These are phyloP conservation scores for Ilex paraguariensis DNA, from an alignment of 305 asterid genomes.

Conservation along the genomic window DNA sequence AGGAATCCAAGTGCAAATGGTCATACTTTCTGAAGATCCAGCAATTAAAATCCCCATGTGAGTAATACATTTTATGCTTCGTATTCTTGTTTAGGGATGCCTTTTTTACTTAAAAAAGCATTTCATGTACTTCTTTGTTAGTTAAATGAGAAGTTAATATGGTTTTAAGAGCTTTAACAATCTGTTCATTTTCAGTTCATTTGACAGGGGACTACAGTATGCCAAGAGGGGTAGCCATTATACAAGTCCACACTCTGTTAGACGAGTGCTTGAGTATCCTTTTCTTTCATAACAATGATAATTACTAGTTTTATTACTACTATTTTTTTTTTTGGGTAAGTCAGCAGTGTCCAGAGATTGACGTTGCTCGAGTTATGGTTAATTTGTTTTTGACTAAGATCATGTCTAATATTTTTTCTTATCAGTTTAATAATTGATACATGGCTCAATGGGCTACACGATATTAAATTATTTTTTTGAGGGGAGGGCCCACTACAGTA, in stretches of 20 bases:
- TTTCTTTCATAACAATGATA: not conserved
- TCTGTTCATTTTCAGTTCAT: slow-evolving; percentile 44
- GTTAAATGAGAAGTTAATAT: not conserved
- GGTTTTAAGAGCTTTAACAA: slow-evolving; percentile 8
- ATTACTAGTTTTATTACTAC: no score
- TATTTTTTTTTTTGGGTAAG: no score
- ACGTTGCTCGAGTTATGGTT: no score
- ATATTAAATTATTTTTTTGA: no score
- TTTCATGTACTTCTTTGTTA: not conserved
- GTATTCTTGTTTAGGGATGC: slow-evolving; percentile 7
- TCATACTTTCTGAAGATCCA: slow-evolving; percentile 73
- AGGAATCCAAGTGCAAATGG: slow-evolving; percentile 80
- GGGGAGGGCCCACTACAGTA: no score
- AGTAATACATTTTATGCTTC: slow-evolving; percentile 27
- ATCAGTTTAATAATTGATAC: no score
- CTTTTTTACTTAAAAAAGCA: slow-evolving; percentile 4
- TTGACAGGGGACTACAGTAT: slow-evolving; percentile 69
- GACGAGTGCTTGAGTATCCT: slow-evolving; percentile 80
- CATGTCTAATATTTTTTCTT: no score
- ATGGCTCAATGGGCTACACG: no score
- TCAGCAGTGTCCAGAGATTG: no score
- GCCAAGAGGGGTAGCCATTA: slow-evolving; percentile 56
- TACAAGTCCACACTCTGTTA: slow-evolving; percentile 50
- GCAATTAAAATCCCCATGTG: slow-evolving; percentile 75
- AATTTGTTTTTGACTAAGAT: no score